Evolutionary conservation across 2,329 filamentous ascomycete species (phyloP), one percentile per base, ranked within the genome.

Genomic region (Trichoderma harzianum): DNA sequence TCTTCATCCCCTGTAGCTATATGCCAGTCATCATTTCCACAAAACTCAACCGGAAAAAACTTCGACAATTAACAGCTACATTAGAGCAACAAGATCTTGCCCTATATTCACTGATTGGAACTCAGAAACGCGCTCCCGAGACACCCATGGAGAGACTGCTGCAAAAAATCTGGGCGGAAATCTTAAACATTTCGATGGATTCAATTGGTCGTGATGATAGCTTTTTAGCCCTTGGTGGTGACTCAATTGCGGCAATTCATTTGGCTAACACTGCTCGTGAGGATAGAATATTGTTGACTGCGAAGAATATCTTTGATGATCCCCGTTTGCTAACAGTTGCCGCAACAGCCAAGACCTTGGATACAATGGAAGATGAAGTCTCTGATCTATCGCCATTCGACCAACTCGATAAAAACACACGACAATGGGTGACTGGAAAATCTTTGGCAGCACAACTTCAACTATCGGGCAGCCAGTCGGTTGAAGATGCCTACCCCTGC

Each of bases 31-130:
- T 68, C 21, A 70, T 47, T 24, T 70, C 69, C 5, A 47, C 47
- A 6, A 74, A 73, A 43, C 34, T 70, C 11, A 70, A 73, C 57
- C 53, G 74, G 11, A 73, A 69, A 28, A 72, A 43, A 32, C 73
- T 72, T 39, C 66, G 55, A 11, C 32, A 30, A 14, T n/a, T 18
- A 43, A 67, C 71, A 0, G 1, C 18, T 51, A 14, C 10, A 1
- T 39, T 72, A 12, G 24, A 16, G 5, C 60, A 63, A 11, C 63
- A 66, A 7, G 71, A 73, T 26, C 68, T 76, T 24, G 73, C 70
- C 7, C 24, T 62, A 21, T 75, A 76, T 57, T 76, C 76, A 1
- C 74, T 77, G 5, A 76, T 79, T 57, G 65, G 78, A n/a, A 76
- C 72, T 21, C 74, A 72, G 43, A 73, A 72, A 30, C 72, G 72